Evolutionary conservation across 148 eudicot genomes (phyloP).

Genomic region (Polygonum maritimum): DNA sequence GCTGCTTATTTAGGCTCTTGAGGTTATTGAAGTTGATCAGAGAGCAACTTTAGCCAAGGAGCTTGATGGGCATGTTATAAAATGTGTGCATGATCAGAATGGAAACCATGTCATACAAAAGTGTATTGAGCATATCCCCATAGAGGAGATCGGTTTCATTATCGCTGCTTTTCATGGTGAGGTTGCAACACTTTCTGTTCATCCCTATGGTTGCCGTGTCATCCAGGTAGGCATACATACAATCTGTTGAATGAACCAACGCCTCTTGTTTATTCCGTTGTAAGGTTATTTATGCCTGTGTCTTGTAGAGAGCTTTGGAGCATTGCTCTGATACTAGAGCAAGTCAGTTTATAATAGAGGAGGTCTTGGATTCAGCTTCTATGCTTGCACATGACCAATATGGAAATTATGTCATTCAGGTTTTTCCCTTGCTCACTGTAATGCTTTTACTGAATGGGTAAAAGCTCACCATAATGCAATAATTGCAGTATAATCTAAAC

Average conservation of each 20-base stretch:
- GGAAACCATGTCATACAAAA: conserved; percentile 94
- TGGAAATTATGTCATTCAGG: conserved; percentile 91
- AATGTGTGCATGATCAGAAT: conserved; percentile 87
- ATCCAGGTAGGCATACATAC: conserved; percentile 46
- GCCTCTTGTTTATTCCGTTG: neutral
- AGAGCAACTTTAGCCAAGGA: conserved; percentile 58
- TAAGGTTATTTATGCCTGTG: neutral
- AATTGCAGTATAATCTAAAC: neutral
- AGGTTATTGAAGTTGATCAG: conserved; percentile 80
- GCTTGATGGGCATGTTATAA: conserved; percentile 73
- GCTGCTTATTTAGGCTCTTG: conserved; percentile 57
- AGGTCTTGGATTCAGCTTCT: conserved; percentile 63
- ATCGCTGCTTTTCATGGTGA: conserved; percentile 55
- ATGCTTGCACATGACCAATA: conserved; percentile 75
- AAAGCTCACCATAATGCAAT: too few species aligned
- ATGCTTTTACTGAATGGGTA: neutral
- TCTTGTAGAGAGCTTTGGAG: conserved; percentile 67
- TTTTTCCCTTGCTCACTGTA: conserved; percentile 11
- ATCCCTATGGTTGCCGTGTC: conserved; percentile 96
- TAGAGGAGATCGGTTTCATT: conserved; percentile 53
- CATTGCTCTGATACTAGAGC: conserved; percentile 56
- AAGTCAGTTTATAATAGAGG: conserved; percentile 53
- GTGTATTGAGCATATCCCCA: conserved; percentile 73
- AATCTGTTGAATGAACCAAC: neutral
- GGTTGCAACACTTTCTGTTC: conserved; percentile 66